phyloP scores from a whole-genome alignment of 441 rosid species.

The Syzygium syzygioides region DNA sequence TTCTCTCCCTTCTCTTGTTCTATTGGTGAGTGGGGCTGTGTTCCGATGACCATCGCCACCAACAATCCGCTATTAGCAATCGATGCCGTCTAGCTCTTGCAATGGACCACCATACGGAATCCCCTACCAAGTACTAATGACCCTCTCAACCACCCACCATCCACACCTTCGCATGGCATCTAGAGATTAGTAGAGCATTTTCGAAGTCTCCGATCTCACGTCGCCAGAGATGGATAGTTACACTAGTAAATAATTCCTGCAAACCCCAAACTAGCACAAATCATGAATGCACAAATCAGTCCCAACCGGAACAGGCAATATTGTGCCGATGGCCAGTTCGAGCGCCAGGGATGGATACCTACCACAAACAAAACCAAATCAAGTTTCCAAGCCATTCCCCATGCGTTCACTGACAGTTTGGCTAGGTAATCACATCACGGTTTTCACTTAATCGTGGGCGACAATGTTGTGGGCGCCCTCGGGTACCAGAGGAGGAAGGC shows the following conservation, averaged over 20 bases:
- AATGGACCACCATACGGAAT: neutral
- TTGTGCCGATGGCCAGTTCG: neutral
- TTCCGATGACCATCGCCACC: neutral
- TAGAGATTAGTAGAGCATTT: neutral
- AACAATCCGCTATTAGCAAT: neutral
- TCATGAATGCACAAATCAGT: neutral
- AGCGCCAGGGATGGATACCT: neutral
- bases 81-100: neutral
- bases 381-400: neutral
- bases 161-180: neutral
- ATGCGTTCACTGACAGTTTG: neutral
- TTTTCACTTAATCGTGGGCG: neutral
- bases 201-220: neutral
- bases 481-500: neutral
- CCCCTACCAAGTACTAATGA: neutral
- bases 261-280: neutral
- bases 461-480: neutral
- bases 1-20: neutral
- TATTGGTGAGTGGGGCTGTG: neutral
- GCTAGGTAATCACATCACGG: neutral
- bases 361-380: neutral
- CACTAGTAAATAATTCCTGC: accelerated
- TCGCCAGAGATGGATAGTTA: neutral
- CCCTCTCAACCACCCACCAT: neutral
- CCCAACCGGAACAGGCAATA: neutral